Percentiles rank a stretch among this genome's conserved stretches.
Evolutionary conservation across 768 basidiomycete genomes (phyloP).

Genomic region (Suillus clintonianus): DNA sequence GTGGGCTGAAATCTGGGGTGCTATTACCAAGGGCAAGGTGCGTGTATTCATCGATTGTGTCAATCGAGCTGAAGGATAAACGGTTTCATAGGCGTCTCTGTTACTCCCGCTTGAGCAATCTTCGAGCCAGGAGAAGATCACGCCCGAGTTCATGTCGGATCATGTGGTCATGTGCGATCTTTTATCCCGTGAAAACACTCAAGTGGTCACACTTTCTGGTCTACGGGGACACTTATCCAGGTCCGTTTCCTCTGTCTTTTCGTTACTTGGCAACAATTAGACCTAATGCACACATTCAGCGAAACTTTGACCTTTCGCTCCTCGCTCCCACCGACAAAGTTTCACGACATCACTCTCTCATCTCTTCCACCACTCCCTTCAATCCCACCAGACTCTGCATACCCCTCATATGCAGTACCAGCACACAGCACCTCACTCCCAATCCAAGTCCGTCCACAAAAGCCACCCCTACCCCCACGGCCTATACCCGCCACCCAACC

Average conservation of each 20-base stretch:
- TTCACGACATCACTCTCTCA: constrained; percentile 40
- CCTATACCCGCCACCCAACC: constrained; percentile 21
- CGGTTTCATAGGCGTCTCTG: constrained; percentile 64
- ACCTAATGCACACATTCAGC: constrained; percentile 31
- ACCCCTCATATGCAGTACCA: constrained; percentile 50
- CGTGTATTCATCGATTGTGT: constrained; percentile 17
- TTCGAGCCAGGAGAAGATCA: constrained; percentile 55
- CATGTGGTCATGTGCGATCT: constrained; percentile 74
- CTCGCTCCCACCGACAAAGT: constrained; percentile 39
- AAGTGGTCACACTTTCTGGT: constrained; percentile 80
- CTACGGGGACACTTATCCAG: constrained; percentile 68
- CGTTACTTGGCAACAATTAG: constrained; percentile 18
- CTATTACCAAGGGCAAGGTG: constrained; percentile 69
- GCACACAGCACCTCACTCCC: constrained; percentile 38
- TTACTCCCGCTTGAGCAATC: constrained; percentile 72
- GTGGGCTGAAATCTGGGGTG: constrained; percentile 71
- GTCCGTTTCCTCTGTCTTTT: constrained; percentile 45
- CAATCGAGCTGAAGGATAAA: neutral
- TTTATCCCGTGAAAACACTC: constrained; percentile 44
- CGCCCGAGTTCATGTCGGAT: constrained; percentile 77
- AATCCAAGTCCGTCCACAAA: constrained; percentile 40
- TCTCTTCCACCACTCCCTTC: constrained; percentile 58
- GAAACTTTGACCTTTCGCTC: constrained; percentile 46
- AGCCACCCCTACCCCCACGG: constrained; percentile 50
- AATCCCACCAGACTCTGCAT: constrained; percentile 37